These are phyloP conservation scores for Raphidocelis subcapitata DNA, from an alignment of 139 green algal genomes.

Conservation along the genomic window DNA sequence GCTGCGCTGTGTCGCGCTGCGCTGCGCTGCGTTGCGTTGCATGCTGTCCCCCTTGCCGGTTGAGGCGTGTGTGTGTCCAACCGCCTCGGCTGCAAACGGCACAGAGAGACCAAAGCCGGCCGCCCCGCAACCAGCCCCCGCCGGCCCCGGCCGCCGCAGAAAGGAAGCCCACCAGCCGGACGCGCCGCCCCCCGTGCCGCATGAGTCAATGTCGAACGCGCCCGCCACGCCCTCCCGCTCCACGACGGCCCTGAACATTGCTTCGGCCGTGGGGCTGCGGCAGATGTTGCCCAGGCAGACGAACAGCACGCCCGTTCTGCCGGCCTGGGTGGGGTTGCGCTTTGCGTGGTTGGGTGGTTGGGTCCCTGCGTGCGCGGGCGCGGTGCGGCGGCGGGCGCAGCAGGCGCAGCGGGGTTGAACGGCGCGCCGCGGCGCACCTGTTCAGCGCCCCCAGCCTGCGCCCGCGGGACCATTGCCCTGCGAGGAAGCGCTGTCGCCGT, in stretches of 20 bases:
- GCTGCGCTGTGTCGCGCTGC: neutral
- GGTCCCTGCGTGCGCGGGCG: too few relatives aligned
- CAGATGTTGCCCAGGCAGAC: slow-evolving; percentile 96
- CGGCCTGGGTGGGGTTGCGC: too few relatives aligned
- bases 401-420: too few relatives aligned
- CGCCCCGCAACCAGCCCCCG: neutral
- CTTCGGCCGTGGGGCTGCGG: slow-evolving; percentile 89
- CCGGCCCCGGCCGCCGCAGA: too few relatives aligned
- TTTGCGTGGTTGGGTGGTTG: too few relatives aligned
- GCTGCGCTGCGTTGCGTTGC: too few relatives aligned
- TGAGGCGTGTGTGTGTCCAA: neutral
- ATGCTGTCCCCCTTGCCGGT: too few relatives aligned
- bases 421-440: too few relatives aligned
- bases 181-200: slow-evolving; percentile 84
- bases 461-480: too few relatives aligned
- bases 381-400: too few relatives aligned
- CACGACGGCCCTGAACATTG: slow-evolving; percentile 85
- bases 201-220: slow-evolving; percentile 89
- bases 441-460: too few relatives aligned
- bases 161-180: slow-evolving; percentile 28
- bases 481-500: too few relatives aligned
- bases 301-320: slow-evolving; percentile 75
- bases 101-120: neutral
- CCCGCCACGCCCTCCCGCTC: slow-evolving; percentile 61
- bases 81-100: neutral